These are phyloP conservation scores for Penicillium silybi DNA, from an alignment of 495 filamentous ascomycete species.

Conservation along the genomic window DNA sequence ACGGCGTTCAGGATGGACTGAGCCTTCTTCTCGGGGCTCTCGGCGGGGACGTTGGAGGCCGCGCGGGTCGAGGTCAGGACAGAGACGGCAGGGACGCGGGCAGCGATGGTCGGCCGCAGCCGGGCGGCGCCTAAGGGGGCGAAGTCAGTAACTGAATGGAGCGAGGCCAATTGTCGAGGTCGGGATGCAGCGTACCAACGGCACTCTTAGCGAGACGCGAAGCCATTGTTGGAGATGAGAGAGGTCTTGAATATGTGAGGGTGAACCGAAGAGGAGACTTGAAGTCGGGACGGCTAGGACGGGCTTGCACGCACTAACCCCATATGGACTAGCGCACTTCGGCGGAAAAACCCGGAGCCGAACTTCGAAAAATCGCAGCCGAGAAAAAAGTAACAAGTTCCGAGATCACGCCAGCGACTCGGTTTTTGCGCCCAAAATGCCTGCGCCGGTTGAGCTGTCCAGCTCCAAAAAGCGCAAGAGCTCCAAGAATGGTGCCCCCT, in stretches of 20 bases:
- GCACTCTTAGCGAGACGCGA: conserved; percentile 90
- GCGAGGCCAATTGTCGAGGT: conserved; percentile 3
- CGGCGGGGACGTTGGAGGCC: conserved; percentile 70
- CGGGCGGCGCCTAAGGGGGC: conserved; percentile 71
- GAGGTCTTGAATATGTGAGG: conserved; percentile 36
- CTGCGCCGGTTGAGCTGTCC: conserved; percentile 18
- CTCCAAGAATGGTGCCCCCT: conserved; percentile 32
- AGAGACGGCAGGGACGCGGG: conserved; percentile 70
- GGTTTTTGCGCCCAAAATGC: conserved; percentile 25
- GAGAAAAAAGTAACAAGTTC: conserved; percentile 19
- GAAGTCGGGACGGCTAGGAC: conserved; percentile 68
- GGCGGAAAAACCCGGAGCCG: conserved; percentile 39
- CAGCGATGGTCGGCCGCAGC: conserved; percentile 68
- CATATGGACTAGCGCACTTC: conserved; percentile 62
- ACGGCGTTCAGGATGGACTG: conserved; percentile 90
- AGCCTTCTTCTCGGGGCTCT: conserved; percentile 90
- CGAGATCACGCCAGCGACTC: conserved; percentile 14
- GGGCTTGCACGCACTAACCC: conserved; percentile 77
- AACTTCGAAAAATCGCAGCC: conserved; percentile 32
- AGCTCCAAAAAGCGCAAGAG: conserved; percentile 44
- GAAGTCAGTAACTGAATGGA: conserved; percentile 25
- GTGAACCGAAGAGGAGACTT: conserved; percentile 47
- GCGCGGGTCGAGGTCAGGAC: conserved; percentile 62
- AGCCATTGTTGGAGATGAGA: conserved; percentile 70
- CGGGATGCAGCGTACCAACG: conserved; percentile 62